Evolutionary conservation across 1,284 basidiomycete species (phyloP).

Genomic region (Rhodotorula sp.): DNA sequence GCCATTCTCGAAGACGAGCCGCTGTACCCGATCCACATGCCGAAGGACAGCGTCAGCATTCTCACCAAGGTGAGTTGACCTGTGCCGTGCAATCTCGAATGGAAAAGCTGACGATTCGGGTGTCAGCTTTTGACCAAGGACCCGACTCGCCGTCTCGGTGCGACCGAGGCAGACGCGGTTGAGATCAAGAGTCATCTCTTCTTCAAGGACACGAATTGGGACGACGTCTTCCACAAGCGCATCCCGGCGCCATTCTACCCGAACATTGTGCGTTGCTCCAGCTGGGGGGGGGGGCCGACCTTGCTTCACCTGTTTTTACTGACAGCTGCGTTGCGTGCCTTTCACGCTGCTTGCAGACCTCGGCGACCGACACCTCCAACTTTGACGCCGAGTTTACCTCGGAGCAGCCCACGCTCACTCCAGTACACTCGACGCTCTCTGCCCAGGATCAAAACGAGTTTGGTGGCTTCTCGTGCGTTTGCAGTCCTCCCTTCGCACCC

Average conservation of each 20-base stretch:
- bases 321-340: neutral
- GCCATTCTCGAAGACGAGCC: constrained; percentile 98
- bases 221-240: constrained; percentile 92
- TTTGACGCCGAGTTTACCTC: constrained; percentile 90
- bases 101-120: neutral
- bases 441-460: constrained; percentile 91
- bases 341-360: constrained; percentile 40
- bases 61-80: constrained; percentile 3
- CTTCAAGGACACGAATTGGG: constrained; percentile 97
- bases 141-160: constrained; percentile 87
- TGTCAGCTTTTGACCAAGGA: constrained; percentile 87
- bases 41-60: constrained; percentile 54
- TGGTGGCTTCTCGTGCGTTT: constrained; percentile 66
- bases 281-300: too few species aligned
- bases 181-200: constrained; percentile 98
- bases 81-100: neutral
- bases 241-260: constrained; percentile 98
- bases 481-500: neutral
- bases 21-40: constrained; percentile 99
- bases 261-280: constrained; percentile 68
- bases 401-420: constrained; percentile 95
- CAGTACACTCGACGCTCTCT: constrained; percentile 93
- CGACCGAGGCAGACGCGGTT: constrained; percentile 88
- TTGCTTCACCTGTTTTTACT: constrained; percentile 53
- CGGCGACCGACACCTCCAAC: constrained; percentile 62